Percentiles rank a stretch among this genome's conserved stretches.
phyloP scores from a whole-genome alignment of 2,329 filamentous ascomycete genomes.

The Venturia pyrina region DNA sequence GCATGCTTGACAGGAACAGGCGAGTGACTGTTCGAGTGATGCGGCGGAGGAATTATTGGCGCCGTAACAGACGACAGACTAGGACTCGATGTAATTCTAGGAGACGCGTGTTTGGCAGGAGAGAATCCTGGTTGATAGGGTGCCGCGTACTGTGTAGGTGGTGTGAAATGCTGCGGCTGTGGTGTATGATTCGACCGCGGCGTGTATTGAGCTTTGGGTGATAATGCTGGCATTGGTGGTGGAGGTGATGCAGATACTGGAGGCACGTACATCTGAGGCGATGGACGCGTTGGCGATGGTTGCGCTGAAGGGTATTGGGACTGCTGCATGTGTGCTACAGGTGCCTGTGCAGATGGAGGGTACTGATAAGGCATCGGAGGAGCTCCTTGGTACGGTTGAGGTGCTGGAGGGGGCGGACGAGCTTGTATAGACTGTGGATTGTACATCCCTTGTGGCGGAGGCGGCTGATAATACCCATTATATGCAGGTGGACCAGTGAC shows the following conservation, averaged over 20 bases:
- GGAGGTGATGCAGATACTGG: neutral
- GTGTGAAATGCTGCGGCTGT: neutral
- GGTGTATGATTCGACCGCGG: neutral
- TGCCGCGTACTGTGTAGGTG: neutral
- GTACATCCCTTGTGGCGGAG: neutral
- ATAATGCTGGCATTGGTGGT: neutral
- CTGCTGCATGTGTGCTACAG: neutral
- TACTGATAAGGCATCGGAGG: neutral
- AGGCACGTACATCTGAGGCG: conserved; percentile 1
- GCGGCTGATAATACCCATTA: neutral
- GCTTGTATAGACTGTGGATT: neutral
- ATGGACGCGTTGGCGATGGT: neutral
- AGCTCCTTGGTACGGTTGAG: neutral
- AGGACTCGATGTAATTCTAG: conserved; percentile 1
- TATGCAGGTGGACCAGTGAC: conserved; percentile 1
- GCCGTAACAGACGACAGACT: neutral
- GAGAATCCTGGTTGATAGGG: conserved; percentile 6
- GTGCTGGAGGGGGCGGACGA: neutral
- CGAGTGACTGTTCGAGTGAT: neutral
- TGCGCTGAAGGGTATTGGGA: neutral
- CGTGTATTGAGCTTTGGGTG: conserved; percentile 4
- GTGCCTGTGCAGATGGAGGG: neutral
- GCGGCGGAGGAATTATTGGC: neutral
- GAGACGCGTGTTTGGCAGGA: conserved; percentile 5
- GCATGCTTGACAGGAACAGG: conserved; percentile 3